These are phyloP conservation scores for Apiospora marii DNA, from an alignment of 2,329 filamentous ascomycete species.

Conservation along the genomic window DNA sequence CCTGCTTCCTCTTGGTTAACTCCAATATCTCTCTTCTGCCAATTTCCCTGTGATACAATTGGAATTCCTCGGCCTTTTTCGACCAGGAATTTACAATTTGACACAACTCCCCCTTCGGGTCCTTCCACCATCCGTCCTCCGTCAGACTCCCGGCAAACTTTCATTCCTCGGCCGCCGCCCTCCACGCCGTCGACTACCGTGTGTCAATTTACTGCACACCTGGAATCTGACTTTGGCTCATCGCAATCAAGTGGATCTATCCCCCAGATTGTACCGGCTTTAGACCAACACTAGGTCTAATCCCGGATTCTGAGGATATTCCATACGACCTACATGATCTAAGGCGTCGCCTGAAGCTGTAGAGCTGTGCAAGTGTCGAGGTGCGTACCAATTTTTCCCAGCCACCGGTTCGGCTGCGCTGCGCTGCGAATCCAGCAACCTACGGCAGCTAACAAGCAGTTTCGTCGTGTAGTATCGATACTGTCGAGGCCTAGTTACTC, in stretches of 20 bases:
- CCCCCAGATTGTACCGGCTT: slow-evolving; percentile 42
- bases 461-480: slow-evolving; percentile 50
- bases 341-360: slow-evolving; percentile 37
- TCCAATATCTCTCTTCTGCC: slow-evolving; percentile 36
- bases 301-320: slow-evolving; percentile 44
- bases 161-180: slow-evolving; percentile 42
- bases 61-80: slow-evolving; percentile 43
- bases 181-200: slow-evolving; percentile 34
- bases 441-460: slow-evolving; percentile 39
- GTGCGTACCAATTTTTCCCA: slow-evolving; percentile 35
- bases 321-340: slow-evolving; percentile 44
- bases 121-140: slow-evolving; percentile 26
- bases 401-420: not conserved
- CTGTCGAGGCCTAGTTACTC: slow-evolving; percentile 48
- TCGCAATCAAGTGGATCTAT: slow-evolving; percentile 41
- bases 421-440: slow-evolving; percentile 25
- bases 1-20: slow-evolving; percentile 28
- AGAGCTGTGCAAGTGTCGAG: slow-evolving; percentile 46
- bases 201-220: slow-evolving; percentile 38
- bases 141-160: slow-evolving; percentile 25
- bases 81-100: slow-evolving; percentile 38
- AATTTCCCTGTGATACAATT: slow-evolving; percentile 35
- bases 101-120: slow-evolving; percentile 37
- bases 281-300: slow-evolving; percentile 43
- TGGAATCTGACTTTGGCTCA: slow-evolving; percentile 46